These are phyloP conservation scores for Pluteus cervinus DNA, from an alignment of 768 basidiomycete species.

Conservation along the genomic window DNA sequence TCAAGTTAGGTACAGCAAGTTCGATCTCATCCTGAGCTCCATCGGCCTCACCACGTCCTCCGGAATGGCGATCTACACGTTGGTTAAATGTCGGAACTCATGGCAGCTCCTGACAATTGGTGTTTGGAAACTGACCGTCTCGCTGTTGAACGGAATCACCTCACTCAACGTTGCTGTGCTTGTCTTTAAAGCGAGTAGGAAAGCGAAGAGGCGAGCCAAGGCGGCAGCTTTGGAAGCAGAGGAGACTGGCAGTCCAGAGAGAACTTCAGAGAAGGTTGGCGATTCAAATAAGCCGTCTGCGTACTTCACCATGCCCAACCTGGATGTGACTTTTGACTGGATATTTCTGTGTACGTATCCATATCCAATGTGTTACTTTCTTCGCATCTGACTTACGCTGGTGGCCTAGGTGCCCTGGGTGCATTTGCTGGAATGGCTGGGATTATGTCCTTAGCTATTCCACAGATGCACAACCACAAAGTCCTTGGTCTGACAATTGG, in stretches of 20 bases:
- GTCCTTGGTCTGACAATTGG: conserved; percentile 16
- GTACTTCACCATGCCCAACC: too few relatives aligned
- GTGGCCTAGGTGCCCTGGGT: conserved; percentile 19
- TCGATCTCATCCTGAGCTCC: conserved; percentile 16
- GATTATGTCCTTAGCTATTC: conserved; percentile 22
- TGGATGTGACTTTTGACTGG: conserved; percentile 17
- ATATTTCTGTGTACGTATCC: conserved; percentile 18
- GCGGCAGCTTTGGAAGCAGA: too few relatives aligned
- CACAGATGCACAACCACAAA: conserved; percentile 12
- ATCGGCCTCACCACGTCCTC: conserved; percentile 15
- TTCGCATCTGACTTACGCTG: neutral
- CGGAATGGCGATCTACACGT: conserved; percentile 18
- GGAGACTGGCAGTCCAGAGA: too few relatives aligned
- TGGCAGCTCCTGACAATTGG: conserved; percentile 21
- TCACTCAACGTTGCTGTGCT: conserved; percentile 17
- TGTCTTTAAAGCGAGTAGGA: neutral
- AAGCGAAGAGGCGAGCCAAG: too few relatives aligned
- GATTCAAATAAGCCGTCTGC: too few relatives aligned
- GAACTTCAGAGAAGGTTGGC: too few relatives aligned
- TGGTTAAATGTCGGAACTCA: conserved; percentile 18
- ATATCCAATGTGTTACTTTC: conserved; percentile 1
- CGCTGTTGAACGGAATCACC: conserved; percentile 16
- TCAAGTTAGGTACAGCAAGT: conserved; percentile 15
- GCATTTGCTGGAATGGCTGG: conserved; percentile 27
- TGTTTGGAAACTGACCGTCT: conserved; percentile 22